Evolutionary conservation across 106 monocot species (phyloP), one percentile per base, ranked within the genome.

Genomic region (Platanthera guangdongensis): DNA sequence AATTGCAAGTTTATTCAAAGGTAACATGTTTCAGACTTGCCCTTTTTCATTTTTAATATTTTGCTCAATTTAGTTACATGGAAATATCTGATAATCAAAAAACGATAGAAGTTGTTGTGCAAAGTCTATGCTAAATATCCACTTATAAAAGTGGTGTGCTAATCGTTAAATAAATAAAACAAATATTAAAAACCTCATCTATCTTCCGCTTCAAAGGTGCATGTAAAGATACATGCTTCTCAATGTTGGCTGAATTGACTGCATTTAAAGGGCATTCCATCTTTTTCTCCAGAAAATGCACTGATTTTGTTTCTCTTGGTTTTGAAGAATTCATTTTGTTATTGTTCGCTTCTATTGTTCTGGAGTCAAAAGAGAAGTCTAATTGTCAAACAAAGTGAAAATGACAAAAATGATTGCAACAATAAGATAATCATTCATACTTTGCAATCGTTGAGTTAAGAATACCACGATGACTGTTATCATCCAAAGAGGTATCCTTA

Each of bases 201-300:
- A 73, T 75, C 77, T 92, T 95, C 74, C 90, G 77, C 82, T 90
- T 95, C 77, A 95, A 68, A 79, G 85, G 39, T 74, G 87, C 77
- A 86, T 72, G 78, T 5, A 75, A 71, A 50, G 68, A 75, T 60
- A 75, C 59, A 65, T 25, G 59, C 51, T 80, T 92, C 76, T 85
- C 79, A 50, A 72, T 82, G 46, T 13, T 76, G 68, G 28, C 63
- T 51, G 80, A 25, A 47, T 45, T 47, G 45, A 68, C 50, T 51
- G 53, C 48, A 50, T 47, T 81, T 30, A 68, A 73, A 39, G 74
- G 76, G 4, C 71, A 57, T 52, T 51, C 78, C 46, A 69, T 47
- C 28, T 71, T 89, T 80, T 60, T 78, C 60, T 81, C 83, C 39
- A 54, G 73, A 57, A 68, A 19, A 28, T 12, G 30, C 47, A 67